phyloP scores from a whole-genome alignment of 2,329 filamentous ascomycete genomes.

The Monosporascus cannonballus region DNA sequence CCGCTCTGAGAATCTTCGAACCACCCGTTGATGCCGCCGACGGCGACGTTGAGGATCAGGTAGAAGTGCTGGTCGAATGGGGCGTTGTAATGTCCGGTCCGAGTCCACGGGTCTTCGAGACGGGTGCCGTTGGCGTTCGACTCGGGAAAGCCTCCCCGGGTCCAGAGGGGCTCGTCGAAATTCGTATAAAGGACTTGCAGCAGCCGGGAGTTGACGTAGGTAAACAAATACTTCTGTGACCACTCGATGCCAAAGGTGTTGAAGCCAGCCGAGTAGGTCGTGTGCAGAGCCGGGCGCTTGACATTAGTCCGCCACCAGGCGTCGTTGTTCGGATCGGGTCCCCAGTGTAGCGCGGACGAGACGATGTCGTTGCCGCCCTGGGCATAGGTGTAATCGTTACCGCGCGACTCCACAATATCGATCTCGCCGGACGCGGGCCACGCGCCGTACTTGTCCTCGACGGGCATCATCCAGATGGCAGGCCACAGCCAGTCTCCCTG shows the following conservation, averaged over 20 bases:
- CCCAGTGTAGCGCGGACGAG: slow-evolving; percentile 77
- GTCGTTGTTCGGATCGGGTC: slow-evolving; percentile 64
- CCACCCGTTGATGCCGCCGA: slow-evolving; percentile 78
- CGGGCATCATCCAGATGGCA: slow-evolving; percentile 86
- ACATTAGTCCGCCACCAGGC: slow-evolving; percentile 80
- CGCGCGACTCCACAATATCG: slow-evolving; percentile 73
- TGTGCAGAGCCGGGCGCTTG: slow-evolving; percentile 69
- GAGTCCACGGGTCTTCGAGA: slow-evolving; percentile 57
- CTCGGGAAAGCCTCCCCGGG: slow-evolving; percentile 61
- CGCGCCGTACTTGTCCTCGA: slow-evolving; percentile 61
- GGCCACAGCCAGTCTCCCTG: slow-evolving; percentile 84
- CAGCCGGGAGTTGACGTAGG: slow-evolving; percentile 74
- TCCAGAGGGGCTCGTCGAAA: slow-evolving; percentile 63
- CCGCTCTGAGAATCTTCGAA: slow-evolving; percentile 65
- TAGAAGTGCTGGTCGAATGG: slow-evolving; percentile 75
- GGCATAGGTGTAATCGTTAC: slow-evolving; percentile 71
- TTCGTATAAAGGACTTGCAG: slow-evolving; percentile 76
- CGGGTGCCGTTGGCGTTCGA: slow-evolving; percentile 60
- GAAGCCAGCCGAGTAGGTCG: slow-evolving; percentile 61
- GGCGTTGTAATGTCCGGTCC: slow-evolving; percentile 54
- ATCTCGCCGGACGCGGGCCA: slow-evolving; percentile 83
- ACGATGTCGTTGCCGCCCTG: slow-evolving; percentile 78
- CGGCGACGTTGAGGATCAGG: slow-evolving; percentile 68
- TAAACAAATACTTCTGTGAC: slow-evolving; percentile 84
- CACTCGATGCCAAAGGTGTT: slow-evolving; percentile 81